Evolutionary conservation across 176 grass and related monocot genomes (phyloP).

Genomic region (Pharus latifolius): DNA sequence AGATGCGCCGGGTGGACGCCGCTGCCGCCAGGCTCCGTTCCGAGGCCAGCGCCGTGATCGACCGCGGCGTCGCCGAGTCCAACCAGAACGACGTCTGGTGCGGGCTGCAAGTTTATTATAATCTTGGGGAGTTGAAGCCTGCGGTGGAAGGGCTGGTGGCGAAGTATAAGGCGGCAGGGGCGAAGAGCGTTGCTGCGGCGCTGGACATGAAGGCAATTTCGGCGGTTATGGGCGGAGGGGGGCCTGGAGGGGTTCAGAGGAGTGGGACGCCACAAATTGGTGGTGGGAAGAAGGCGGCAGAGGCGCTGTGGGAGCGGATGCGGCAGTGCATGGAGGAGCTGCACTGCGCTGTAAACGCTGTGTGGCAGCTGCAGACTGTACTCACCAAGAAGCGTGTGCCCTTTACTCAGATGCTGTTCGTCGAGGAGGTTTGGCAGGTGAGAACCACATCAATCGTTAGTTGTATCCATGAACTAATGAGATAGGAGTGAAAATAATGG

Average conservation of each 20-base stretch:
- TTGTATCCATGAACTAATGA: not conserved
- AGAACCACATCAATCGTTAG: too few relatives aligned
- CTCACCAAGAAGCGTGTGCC: slow-evolving; percentile 93
- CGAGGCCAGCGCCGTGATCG: slow-evolving; percentile 64
- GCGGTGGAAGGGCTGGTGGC: slow-evolving; percentile 62
- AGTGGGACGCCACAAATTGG: slow-evolving; percentile 94
- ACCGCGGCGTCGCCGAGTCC: slow-evolving; percentile 57
- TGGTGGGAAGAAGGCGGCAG: slow-evolving; percentile 66
- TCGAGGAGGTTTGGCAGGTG: slow-evolving; percentile 99
- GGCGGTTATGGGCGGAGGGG: slow-evolving; percentile 37
- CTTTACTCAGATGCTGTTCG: slow-evolving; percentile 90
- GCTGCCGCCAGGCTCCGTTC: slow-evolving; percentile 50
- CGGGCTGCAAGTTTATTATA: slow-evolving; percentile 94
- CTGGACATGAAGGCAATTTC: slow-evolving; percentile 99
- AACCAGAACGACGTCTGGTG: slow-evolving; percentile 99
- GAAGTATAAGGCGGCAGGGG: slow-evolving; percentile 63
- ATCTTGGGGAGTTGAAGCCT: slow-evolving; percentile 78
- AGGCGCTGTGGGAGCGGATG: slow-evolving; percentile 94
- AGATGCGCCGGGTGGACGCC: slow-evolving; percentile 71
- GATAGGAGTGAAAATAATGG: not conserved
- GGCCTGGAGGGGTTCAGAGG: slow-evolving; percentile 91
- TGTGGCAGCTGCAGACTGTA: slow-evolving; percentile 92
- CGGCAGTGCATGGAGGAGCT: slow-evolving; percentile 86
- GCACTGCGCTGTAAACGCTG: slow-evolving; percentile 57
- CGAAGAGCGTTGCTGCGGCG: slow-evolving; percentile 60